Conservation (phyloP, 495 filamentous ascomycete species). For the Glarea lozoyensis region DNA sequence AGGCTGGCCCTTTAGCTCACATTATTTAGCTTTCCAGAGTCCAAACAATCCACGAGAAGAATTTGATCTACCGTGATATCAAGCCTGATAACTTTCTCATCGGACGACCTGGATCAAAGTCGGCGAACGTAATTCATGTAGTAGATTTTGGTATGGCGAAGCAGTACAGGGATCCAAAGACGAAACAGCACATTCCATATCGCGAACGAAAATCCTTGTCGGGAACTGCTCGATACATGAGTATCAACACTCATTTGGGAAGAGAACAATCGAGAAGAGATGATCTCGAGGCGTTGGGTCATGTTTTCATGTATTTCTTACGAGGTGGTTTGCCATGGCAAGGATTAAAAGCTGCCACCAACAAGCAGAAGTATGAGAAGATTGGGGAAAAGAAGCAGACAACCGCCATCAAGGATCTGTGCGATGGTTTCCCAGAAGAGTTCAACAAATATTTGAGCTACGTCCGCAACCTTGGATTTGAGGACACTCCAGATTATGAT, state of each 20-base stretch:
- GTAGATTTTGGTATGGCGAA: conserved; percentile 99
- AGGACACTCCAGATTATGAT: conserved; percentile 98
- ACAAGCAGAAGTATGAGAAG: conserved; percentile 99
- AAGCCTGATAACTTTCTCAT: conserved; percentile 99
- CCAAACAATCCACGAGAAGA: conserved; percentile 99
- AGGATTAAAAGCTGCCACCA: conserved; percentile 95
- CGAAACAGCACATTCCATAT: conserved; percentile 98
- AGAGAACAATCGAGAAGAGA: conserved; percentile 94
- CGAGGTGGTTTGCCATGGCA: conserved; percentile 96
- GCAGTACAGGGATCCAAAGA: conserved; percentile 97
- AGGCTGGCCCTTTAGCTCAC: conserved; percentile 3
- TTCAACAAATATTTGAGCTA: conserved; percentile 97
- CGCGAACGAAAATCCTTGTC: conserved; percentile 96
- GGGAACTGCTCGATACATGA: conserved; percentile 97
- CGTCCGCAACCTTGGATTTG: conserved; percentile 94
- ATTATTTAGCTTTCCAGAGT: conserved; percentile 74
- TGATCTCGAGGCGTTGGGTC: conserved; percentile 90
- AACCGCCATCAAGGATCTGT: conserved; percentile 91
- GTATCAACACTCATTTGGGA: conserved; percentile 97
- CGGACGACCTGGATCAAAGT: conserved; percentile 83
- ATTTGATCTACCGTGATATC: conserved; percentile 98
- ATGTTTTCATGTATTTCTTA: conserved; percentile 99
- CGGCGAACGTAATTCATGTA: conserved; percentile 96
- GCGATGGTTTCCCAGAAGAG: conserved; percentile 94
- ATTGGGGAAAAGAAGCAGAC: conserved; percentile 99